Evolutionary conservation across 352 stramenopile species (phyloP), one percentile per base, ranked within the genome.

Genomic region (Phytopythium mirpurense): DNA sequence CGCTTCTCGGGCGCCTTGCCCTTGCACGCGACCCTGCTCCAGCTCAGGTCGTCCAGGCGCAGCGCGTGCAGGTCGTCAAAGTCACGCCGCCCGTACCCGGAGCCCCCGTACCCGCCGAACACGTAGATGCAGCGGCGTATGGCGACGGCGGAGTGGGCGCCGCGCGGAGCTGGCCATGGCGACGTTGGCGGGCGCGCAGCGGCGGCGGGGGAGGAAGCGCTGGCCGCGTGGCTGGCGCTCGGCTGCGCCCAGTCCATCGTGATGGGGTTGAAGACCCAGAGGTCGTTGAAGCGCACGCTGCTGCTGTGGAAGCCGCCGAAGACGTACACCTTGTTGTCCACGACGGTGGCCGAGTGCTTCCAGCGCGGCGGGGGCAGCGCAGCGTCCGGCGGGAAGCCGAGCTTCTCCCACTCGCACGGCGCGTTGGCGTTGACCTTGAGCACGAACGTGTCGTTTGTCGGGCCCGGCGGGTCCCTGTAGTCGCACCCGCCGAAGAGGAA

Each of bases 211-310:
- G 60, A 56, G 0, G 53, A 6, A 10, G 40, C 18, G 9, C 24
- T n/a, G 3, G 55, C 4, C 5, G 62, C 57, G 0, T 49, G 55
- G 7, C 9, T 12, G 0, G 31, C 16, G 21, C 14, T 24, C 2
- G 62, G 49, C 54, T 96, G 88, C 6, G 63, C 78, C 95, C 96
- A 99, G 47, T 89, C 83, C 62, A 98, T 84, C 21, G 74, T 97
- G 62, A 92, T 90, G 12, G 93, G 90, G 50, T 98, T 96, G 59
- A 98, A 97, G 42, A 98, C 64, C 94, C 96, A 99, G n/a, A 98
- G 51, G 63, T 99, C 96, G 51, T 98, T 98, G 45, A 98, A 97
- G 10, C 93, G 78, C 45, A 70, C 70, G 3, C 75, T 78, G 55
- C 76, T 88, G 57, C 68, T 96, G 52, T 92, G 82, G 63, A 98